Evolutionary conservation across 148 eudicot species (phyloP).

Genomic region (Rhododendron mucronatum): DNA sequence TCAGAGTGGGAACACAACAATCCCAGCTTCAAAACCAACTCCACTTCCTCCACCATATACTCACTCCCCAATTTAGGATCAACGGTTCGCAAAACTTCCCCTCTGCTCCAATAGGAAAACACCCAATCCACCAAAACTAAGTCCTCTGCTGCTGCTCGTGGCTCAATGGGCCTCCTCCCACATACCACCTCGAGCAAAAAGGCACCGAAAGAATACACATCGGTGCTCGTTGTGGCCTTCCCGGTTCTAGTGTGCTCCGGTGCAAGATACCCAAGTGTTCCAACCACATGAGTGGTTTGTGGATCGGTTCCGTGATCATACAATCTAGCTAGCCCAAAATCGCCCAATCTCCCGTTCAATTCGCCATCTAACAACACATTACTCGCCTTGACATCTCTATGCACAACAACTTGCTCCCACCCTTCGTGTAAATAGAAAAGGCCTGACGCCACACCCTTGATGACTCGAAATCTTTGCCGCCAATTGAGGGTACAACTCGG

Average conservation of each 20-base stretch:
- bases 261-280: conserved; percentile 40
- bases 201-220: conserved; percentile 39
- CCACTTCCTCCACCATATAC: conserved; percentile 9
- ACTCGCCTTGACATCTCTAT: conserved; percentile 39
- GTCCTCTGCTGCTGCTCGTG: conserved; percentile 2
- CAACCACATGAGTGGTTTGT: conserved; percentile 25
- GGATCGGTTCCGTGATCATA: conserved; percentile 31
- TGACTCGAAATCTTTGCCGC: conserved; percentile 29
- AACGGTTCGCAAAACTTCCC: not conserved
- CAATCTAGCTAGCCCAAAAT: conserved; percentile 37
- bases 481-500: conserved; percentile 21
- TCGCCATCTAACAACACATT: conserved; percentile 35
- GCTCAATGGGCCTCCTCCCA: conserved; percentile 35
- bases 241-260: conserved; percentile 33
- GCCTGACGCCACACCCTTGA: conserved; percentile 35
- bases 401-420: conserved; percentile 37
- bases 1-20: conserved; percentile 26
- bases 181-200: conserved; percentile 33
- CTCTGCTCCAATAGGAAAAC: conserved; percentile 5
- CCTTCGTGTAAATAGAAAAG: conserved; percentile 30
- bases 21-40: conserved; percentile 36
- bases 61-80: conserved; percentile 6
- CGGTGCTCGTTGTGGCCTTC: conserved; percentile 31
- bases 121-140: conserved; percentile 17
- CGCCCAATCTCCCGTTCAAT: conserved; percentile 30